phyloP scores from a whole-genome alignment of 192 early-diverging fungal genomes.

The Geranomyces variabilis region DNA sequence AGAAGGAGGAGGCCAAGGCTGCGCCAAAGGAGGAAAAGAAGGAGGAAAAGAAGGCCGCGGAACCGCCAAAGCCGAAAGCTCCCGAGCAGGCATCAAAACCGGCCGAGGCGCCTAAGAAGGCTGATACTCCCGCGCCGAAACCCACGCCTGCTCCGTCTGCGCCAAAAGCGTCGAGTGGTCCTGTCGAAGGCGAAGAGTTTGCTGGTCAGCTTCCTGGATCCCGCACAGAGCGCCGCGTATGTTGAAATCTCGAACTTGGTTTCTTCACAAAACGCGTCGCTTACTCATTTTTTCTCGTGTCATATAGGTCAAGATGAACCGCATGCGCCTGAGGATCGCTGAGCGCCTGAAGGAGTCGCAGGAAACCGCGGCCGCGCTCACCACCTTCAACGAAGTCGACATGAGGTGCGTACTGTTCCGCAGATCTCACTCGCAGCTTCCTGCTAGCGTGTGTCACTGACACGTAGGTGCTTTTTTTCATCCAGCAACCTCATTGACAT shows the following conservation, averaged over 20 bases:
- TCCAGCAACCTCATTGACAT: slow-evolving; percentile 83
- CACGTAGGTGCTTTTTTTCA: background rate
- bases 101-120: slow-evolving; percentile 32
- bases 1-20: slow-evolving; percentile 23
- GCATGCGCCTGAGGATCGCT: slow-evolving; percentile 94
- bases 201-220: slow-evolving; percentile 37
- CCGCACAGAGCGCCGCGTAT: slow-evolving; percentile 36
- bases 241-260: background rate
- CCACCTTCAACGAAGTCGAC: slow-evolving; percentile 99
- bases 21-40: slow-evolving; percentile 30
- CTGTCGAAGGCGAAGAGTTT: slow-evolving; percentile 32
- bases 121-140: slow-evolving; percentile 38
- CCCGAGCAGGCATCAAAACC: slow-evolving; percentile 29
- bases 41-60: slow-evolving; percentile 25
- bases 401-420: slow-evolving; percentile 68
- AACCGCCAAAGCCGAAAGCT: background rate
- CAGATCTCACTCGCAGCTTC: background rate
- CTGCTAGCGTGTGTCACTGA: background rate
- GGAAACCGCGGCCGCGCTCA: slow-evolving; percentile 93
- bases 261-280: background rate
- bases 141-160: slow-evolving; percentile 29
- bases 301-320: slow-evolving; percentile 87
- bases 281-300: background rate
- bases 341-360: slow-evolving; percentile 97
- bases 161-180: background rate